A percentile compares a stretch with the other conserved stretches of the same genome.
Evolutionary conservation across 306 rosid genomes (phyloP).

Genomic region (Styphnolobium japonicum): DNA sequence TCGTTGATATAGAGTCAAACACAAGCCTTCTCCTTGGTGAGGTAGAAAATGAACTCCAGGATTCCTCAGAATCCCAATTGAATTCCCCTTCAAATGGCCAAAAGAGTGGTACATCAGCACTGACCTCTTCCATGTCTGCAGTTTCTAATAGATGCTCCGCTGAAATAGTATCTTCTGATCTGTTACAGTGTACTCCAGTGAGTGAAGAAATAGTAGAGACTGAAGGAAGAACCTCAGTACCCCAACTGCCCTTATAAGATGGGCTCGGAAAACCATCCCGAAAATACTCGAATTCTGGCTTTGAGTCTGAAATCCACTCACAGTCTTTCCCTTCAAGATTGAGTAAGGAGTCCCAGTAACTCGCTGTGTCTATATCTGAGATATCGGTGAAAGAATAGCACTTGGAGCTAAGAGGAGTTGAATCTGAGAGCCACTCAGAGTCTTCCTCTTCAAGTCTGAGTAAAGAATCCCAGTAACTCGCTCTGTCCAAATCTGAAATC

Average conservation of each 20-base stretch:
- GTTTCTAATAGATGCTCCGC: conserved; percentile 14
- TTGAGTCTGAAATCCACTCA: conserved; percentile 24
- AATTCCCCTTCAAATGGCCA: conserved; percentile 49
- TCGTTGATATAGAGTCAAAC: conserved; percentile 9
- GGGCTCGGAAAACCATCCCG: conserved; percentile 16
- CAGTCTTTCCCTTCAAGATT: conserved; percentile 34
- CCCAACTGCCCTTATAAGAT: conserved; percentile 11
- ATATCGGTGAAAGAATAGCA: conserved; percentile 15
- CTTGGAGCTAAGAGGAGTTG: conserved; percentile 25
- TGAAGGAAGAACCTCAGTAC: conserved; percentile 1
- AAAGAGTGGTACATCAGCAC: conserved; percentile 44
- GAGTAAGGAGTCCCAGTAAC: conserved; percentile 36
- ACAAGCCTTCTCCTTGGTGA: conserved; percentile 39
- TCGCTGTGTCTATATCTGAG: conserved; percentile 14
- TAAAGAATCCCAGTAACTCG: conserved; percentile 31
- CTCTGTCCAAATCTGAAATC: conserved; percentile 26
- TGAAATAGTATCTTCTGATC: background rate
- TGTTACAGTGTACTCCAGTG: background rate
- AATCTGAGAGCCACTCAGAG: conserved; percentile 35
- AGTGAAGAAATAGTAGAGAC: conserved; percentile 1
- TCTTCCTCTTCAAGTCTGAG: conserved; percentile 45
- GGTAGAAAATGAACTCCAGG: conserved; percentile 35
- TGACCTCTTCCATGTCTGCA: conserved; percentile 10
- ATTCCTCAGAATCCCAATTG: conserved; percentile 33
- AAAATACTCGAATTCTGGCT: background rate